Evolutionary conservation across 257 asterid species (phyloP).

Genomic region (Solanum verrucosum): DNA sequence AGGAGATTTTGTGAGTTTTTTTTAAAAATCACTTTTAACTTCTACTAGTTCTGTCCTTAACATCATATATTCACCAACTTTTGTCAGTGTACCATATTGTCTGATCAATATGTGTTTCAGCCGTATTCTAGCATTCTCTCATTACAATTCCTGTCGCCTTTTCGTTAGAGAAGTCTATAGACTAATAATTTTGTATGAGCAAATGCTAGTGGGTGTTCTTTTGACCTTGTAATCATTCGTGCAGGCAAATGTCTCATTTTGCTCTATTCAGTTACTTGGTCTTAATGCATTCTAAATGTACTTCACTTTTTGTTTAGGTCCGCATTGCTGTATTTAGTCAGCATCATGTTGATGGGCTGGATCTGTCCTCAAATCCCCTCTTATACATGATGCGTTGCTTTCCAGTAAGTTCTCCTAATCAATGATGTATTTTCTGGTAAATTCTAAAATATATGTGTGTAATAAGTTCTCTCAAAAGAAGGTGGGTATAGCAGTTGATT

Average conservation of each 20-base stretch:
- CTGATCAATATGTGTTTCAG: background rate
- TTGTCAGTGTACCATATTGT: background rate
- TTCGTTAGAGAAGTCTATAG: background rate
- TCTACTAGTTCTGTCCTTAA: background rate
- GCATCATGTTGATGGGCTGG: constrained; percentile 96
- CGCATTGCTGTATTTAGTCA: constrained; percentile 95
- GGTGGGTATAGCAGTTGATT: background rate
- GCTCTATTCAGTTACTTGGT: background rate
- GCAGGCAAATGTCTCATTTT: background rate
- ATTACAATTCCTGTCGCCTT: background rate
- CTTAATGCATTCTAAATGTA: background rate
- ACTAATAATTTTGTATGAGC: background rate
- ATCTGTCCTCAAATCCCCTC: constrained; percentile 97
- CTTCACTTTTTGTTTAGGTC: constrained; percentile 38
- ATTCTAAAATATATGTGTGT: background rate
- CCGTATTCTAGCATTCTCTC: background rate
- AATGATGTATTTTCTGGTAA: background rate
- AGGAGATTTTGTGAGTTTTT: background rate
- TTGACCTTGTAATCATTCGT: background rate
- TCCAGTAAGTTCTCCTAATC: constrained; percentile 48
- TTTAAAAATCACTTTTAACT: background rate
- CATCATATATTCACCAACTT: background rate
- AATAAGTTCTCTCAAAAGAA: background rate
- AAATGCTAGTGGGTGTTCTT: background rate
- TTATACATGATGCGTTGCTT: constrained; percentile 98